A percentile compares a stretch with the other conserved stretches of the same genome.
These are phyloP conservation scores for Starmera stellimalicola DNA, from an alignment of 1,139 yeast species.

Conservation along the genomic window DNA sequence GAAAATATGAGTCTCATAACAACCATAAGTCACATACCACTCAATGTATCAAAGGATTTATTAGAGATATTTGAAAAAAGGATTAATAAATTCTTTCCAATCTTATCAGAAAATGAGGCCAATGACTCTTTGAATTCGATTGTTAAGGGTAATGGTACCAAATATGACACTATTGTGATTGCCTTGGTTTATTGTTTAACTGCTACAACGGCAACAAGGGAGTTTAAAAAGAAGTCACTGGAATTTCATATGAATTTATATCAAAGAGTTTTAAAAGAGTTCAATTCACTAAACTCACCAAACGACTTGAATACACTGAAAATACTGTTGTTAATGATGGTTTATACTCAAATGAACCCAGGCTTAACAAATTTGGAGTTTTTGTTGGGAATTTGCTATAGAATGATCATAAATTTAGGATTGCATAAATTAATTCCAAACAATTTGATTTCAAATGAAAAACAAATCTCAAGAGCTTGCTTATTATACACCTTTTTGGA, in stretches of 20 bases:
- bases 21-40: not conserved
- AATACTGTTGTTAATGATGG: not conserved
- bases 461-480: slow-evolving; percentile 1
- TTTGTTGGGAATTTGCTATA: not conserved
- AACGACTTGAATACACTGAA: not conserved
- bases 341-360: slow-evolving; percentile 1
- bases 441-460: not conserved
- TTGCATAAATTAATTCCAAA: not conserved
- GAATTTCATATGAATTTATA: slow-evolving; percentile 1
- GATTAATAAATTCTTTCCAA: not conserved
- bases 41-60: not conserved
- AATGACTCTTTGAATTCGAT: not conserved
- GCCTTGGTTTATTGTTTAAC: not conserved
- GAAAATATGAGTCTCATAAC: not conserved
- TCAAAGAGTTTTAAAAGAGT: not conserved
- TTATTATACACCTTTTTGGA: not conserved
- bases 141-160: not conserved
- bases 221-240: not conserved
- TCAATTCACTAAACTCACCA: not conserved
- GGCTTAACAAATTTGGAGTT: slow-evolving; percentile 1
- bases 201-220: not conserved
- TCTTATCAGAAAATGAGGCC: not conserved
- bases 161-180: not conserved
- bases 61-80: not conserved
- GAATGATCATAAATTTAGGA: not conserved